Base-by-base conservation (phyloP, 306 rosid species). In the Trifolium subterraneum region DNA sequence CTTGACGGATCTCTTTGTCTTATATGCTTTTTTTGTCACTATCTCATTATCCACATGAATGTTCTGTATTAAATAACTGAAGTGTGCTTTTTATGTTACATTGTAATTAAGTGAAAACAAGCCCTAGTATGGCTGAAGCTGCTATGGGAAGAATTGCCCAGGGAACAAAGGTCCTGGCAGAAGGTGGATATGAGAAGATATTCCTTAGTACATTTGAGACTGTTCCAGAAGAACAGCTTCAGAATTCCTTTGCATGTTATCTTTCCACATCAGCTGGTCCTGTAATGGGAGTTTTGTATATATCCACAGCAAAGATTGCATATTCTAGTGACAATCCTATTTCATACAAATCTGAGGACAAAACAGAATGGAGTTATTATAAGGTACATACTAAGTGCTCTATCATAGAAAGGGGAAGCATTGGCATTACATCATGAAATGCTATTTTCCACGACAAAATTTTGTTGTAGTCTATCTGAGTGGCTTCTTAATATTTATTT, bases 131-230 rank as follows among this genome's bases (percentile, higher is more conserved):
- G 75, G 13, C 96, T 63, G 99, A 94, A 69, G 99, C 97, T 79
- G 95, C 96, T 2, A 44, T 92, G 88, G 99, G 97, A 81, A 92
- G 99, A 85, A 94, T 94, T 72, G 97, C 99, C 13, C 97, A 92
- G 63, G 96, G 96, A 81, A 92, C 97, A 19, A 94, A 94, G 85
- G 90, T 94, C 64, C 78, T 94, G 31, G 97, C 92, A 7, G 99
- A 94, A 88, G 97, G 99, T 70, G 97, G 99, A 62, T 84, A 88
- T 29, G 95, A 92, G 77, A 92, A 85, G 87, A 88, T 92, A 73
- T 94, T 92, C 82, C 81, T 50, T 23, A 85, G 76, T 35, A 90
- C 97, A 8, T 94, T 92, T 79, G 97, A 88, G 66, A 85, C 92
- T 13, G 82, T 52, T 84, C 87, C 92, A 2, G 99, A 86, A 59